Conservation (phyloP, 2,329 filamentous ascomycete species). For the Monilinia laxa region DNA sequence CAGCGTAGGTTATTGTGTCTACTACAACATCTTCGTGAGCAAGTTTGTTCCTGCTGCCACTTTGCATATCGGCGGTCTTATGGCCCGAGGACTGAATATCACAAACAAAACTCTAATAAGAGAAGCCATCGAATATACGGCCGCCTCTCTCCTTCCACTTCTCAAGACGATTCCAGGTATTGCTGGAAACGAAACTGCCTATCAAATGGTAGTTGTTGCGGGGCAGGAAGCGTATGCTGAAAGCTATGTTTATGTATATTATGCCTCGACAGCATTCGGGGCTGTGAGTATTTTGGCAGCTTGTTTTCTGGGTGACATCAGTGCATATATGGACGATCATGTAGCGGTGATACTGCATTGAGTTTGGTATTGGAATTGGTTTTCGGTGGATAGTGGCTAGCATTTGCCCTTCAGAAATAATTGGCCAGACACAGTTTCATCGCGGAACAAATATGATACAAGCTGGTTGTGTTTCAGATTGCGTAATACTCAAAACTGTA, state of each 20-base stretch:
- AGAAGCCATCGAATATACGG: constrained; percentile 43
- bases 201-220: constrained; percentile 51
- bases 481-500: background rate
- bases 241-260: constrained; percentile 25
- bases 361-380: background rate
- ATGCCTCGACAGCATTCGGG: constrained; percentile 59
- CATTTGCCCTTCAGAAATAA: background rate
- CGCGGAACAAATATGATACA: background rate
- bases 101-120: constrained; percentile 46
- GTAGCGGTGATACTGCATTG: constrained; percentile 24
- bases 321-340: constrained; percentile 44
- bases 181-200: constrained; percentile 48
- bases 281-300: constrained; percentile 53
- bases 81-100: constrained; percentile 46
- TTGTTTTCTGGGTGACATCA: constrained; percentile 58
- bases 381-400: background rate
- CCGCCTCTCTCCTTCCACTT: constrained; percentile 44
- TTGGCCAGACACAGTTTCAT: background rate
- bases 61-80: constrained; percentile 30
- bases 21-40: constrained; percentile 53
- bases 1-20: constrained; percentile 59
- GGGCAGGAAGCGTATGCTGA: constrained; percentile 43
- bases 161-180: constrained; percentile 42
- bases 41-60: constrained; percentile 41
- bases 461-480: background rate